Evolutionary conservation across 2,329 filamentous ascomycete genomes (phyloP).

Genomic region (Calonectria pseudoturangicola): DNA sequence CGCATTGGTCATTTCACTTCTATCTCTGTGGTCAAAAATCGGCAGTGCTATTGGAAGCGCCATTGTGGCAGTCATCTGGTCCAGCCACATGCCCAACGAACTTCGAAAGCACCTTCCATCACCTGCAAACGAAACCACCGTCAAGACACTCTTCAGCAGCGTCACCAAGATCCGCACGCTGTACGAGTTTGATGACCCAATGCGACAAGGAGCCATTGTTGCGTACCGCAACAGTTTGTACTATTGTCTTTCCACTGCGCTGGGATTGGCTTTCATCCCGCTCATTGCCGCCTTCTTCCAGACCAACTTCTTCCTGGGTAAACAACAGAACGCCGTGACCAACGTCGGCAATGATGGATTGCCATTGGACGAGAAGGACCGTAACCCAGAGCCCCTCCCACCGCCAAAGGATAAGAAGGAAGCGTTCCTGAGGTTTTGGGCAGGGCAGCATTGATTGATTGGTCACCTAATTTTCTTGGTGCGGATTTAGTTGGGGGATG

Average conservation of each 20-base stretch:
- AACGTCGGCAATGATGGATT: slow-evolving; percentile 54
- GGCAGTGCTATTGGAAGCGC: slow-evolving; percentile 60
- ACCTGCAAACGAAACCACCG: slow-evolving; percentile 45
- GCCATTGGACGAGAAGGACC: slow-evolving; percentile 47
- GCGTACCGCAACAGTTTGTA: slow-evolving; percentile 60
- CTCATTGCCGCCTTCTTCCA: slow-evolving; percentile 61
- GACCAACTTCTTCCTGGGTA: slow-evolving; percentile 61
- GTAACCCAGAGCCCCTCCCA: slow-evolving; percentile 44
- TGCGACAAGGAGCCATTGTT: slow-evolving; percentile 58
- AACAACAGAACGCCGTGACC: slow-evolving; percentile 56
- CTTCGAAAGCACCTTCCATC: slow-evolving; percentile 52
- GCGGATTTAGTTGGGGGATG: background rate
- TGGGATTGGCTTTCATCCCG: slow-evolving; percentile 58
- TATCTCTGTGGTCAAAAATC: slow-evolving; percentile 61
- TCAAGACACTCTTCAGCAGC: slow-evolving; percentile 57
- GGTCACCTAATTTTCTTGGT: no score
- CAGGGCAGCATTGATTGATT: slow-evolving; percentile 39
- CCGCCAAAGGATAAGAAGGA: slow-evolving; percentile 50
- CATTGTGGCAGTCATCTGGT: slow-evolving; percentile 61
- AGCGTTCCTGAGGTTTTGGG: slow-evolving; percentile 55
- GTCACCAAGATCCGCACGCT: slow-evolving; percentile 57
- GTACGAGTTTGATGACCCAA: slow-evolving; percentile 57
- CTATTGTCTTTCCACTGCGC: slow-evolving; percentile 57
- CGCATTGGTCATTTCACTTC: slow-evolving; percentile 57
- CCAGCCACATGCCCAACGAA: slow-evolving; percentile 55